phyloP scores from a whole-genome alignment of 371 early-diverging fungal genomes.

The Chytridium lagenaria region DNA sequence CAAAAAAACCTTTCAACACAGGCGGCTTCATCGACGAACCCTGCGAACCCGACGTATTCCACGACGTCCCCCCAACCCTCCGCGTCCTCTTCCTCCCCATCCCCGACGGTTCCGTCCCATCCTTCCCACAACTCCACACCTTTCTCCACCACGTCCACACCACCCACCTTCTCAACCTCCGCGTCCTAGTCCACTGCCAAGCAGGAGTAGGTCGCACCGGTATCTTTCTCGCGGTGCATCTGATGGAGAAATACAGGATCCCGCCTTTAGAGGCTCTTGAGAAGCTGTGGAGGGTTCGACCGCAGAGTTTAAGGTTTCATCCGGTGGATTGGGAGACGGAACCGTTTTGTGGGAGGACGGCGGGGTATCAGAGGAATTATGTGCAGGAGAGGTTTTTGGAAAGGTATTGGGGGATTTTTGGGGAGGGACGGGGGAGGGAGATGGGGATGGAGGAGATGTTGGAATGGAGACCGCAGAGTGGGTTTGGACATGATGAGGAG shows the following conservation, averaged over 20 bases:
- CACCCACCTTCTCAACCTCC: conserved; percentile 25
- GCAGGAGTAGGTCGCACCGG: conserved; percentile 57
- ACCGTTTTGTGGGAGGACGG: conserved; percentile 36
- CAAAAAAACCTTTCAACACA: neutral
- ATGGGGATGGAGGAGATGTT: too few species aligned
- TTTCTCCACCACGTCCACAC: conserved; percentile 40
- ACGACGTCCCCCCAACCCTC: conserved; percentile 31
- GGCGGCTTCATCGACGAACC: conserved; percentile 24
- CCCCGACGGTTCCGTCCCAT: conserved; percentile 48
- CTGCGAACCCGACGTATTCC: conserved; percentile 40
- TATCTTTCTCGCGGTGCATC: conserved; percentile 45
- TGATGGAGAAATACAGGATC: conserved; percentile 45
- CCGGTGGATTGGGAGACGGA: conserved; percentile 43
- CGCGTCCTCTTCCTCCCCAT: conserved; percentile 48
- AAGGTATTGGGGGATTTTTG: conserved; percentile 32
- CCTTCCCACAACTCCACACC: conserved; percentile 34
- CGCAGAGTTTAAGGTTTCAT: conserved; percentile 49
- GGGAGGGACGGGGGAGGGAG: neutral
- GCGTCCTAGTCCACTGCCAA: conserved; percentile 52
- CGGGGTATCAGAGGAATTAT: conserved; percentile 38
- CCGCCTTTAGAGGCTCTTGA: conserved; percentile 39
- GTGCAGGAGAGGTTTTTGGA: conserved; percentile 48
- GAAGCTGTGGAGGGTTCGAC: conserved; percentile 42
- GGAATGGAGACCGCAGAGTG: too few species aligned
- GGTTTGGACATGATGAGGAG: too few species aligned